phyloP scores from a whole-genome alignment of 257 asterid genomes.

The Leonotis leonurus region DNA sequence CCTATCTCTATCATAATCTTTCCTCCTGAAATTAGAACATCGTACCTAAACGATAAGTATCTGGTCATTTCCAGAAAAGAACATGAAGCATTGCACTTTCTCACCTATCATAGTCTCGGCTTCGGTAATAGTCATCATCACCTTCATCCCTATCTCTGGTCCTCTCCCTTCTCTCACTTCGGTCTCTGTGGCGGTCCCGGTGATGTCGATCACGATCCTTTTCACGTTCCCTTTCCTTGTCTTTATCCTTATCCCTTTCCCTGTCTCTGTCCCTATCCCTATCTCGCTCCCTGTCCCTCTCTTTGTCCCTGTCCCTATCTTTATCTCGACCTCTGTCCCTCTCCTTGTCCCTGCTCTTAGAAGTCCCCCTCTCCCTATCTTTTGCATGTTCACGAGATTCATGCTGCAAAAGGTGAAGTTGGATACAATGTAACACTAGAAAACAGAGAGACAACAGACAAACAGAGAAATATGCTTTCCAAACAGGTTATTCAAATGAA shows the following conservation, averaged over 20 bases:
- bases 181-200: slow-evolving; percentile 64
- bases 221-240: slow-evolving; percentile 50
- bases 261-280: slow-evolving; percentile 33
- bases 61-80: not conserved
- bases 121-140: slow-evolving; percentile 49
- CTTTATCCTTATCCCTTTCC: slow-evolving; percentile 36
- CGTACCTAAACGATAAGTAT: not conserved
- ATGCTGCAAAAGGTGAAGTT: slow-evolving; percentile 34
- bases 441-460: not conserved
- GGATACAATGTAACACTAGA: not conserved
- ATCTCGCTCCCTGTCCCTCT: slow-evolving; percentile 31
- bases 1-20: slow-evolving; percentile 62
- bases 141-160: slow-evolving; percentile 68
- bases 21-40: slow-evolving; percentile 41
- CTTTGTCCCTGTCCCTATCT: slow-evolving; percentile 36
- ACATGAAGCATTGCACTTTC: not conserved
- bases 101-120: slow-evolving; percentile 77
- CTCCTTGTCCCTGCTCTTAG: too few relatives aligned
- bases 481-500: not conserved
- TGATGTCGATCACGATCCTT: slow-evolving; percentile 62
- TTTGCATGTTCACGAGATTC: slow-evolving; percentile 42
- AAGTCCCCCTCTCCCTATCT: too few relatives aligned
- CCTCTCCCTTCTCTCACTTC: slow-evolving; percentile 67
- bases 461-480: not conserved
- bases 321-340: slow-evolving; percentile 26